Percentiles rank a stretch among this genome's conserved stretches.
These are phyloP conservation scores for Citrus trifoliata DNA, from an alignment of 345 rosid genomes.

Conservation along the genomic window DNA sequence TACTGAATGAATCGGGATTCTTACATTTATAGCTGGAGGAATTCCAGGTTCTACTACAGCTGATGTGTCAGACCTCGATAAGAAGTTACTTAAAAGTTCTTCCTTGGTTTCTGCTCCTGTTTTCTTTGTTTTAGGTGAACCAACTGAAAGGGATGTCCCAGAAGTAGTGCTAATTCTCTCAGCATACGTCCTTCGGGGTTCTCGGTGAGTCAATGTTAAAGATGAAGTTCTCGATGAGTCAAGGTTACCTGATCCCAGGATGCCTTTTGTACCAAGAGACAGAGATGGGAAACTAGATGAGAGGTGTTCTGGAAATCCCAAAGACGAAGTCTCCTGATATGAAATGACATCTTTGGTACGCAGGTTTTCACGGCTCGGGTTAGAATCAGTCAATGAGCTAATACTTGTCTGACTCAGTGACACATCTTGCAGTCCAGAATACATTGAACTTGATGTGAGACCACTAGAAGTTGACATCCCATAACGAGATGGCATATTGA, in stretches of 20 bases:
- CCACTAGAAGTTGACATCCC: conserved; percentile 48
- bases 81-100: conserved; percentile 55
- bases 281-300: conserved; percentile 53
- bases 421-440: conserved; percentile 64
- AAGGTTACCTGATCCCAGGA: conserved; percentile 39
- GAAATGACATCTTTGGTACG: conserved; percentile 47
- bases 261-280: conserved; percentile 42
- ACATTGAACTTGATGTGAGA: conserved; percentile 59
- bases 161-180: conserved; percentile 88
- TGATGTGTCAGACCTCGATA: conserved; percentile 55
- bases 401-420: conserved; percentile 47
- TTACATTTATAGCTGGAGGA: conserved; percentile 66
- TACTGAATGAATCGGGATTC: conserved; percentile 16
- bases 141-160: conserved; percentile 45
- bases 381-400: conserved; percentile 37
- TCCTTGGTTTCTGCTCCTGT: conserved; percentile 84
- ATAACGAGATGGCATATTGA: conserved; percentile 57
- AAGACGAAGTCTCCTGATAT: conserved; percentile 42
- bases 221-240: conserved; percentile 56
- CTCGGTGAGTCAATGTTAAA: conserved; percentile 18
- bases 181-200: conserved; percentile 67
- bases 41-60: conserved; percentile 45
- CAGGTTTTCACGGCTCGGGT: conserved; percentile 43
- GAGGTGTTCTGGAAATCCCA: conserved; percentile 49
- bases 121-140: conserved; percentile 91